Evolutionary conservation across 768 basidiomycete genomes (phyloP).

Genomic region (Tylopilus felleus): DNA sequence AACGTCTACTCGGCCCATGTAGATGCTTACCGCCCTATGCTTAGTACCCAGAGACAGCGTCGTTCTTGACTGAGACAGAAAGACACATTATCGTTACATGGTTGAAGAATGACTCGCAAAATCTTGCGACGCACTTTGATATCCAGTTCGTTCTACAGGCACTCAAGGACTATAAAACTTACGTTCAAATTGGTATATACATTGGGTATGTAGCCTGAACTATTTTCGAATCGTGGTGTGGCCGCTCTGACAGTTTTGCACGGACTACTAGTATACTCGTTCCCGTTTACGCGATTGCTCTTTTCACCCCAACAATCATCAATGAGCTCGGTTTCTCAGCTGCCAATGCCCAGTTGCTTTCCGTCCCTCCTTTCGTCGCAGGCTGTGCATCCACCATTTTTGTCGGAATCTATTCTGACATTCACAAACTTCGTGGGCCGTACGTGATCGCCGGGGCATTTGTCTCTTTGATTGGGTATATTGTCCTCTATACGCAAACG

Average conservation of each 20-base stretch:
- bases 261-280: slow-evolving; percentile 36
- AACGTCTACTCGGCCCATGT: neutral
- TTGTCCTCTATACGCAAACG: neutral
- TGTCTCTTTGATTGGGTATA: neutral
- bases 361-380: neutral
- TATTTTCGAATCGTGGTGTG: neutral
- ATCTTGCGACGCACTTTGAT: slow-evolving; percentile 44
- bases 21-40: neutral
- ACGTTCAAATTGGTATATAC: slow-evolving; percentile 35
- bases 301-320: slow-evolving; percentile 52
- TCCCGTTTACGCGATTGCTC: slow-evolving; percentile 46
- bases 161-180: slow-evolving; percentile 43
- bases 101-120: slow-evolving; percentile 43
- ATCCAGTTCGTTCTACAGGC: slow-evolving; percentile 48
- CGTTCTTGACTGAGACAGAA: slow-evolving; percentile 48
- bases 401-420: neutral
- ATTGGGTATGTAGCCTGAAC: slow-evolving; percentile 33
- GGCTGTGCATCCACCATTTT: neutral
- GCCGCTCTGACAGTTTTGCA: neutral
- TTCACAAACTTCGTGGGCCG: neutral
- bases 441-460: neutral
- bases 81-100: slow-evolving; percentile 32
- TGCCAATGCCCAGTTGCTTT: slow-evolving; percentile 24
- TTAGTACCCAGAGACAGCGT: slow-evolving; percentile 57
- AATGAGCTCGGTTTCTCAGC: slow-evolving; percentile 49